Evolutionary conservation across 1,284 basidiomycete species (phyloP).

Genomic region (Taiwanofungus camphoratus): DNA sequence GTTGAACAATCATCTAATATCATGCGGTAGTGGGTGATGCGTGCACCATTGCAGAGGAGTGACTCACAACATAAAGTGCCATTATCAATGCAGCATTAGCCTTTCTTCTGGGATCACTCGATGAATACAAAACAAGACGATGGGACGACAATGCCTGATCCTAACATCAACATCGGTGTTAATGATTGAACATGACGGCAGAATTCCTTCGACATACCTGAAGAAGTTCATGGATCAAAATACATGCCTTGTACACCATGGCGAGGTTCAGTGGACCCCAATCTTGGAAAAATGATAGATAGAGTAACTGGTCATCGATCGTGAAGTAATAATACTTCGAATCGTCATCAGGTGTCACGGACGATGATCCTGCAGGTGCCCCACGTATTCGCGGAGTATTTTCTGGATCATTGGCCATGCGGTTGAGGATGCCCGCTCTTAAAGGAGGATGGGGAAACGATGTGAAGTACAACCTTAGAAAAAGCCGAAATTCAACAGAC

Average conservation of each 20-base stretch:
- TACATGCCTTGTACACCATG: conserved; percentile 92
- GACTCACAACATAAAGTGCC: conserved; percentile 82
- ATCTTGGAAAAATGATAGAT: conserved; percentile 92
- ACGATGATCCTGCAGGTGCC: conserved; percentile 49
- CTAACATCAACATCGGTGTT: conserved; percentile 30
- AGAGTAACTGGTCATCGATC: conserved; percentile 87
- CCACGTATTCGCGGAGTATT: conserved; percentile 56
- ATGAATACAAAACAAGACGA: conserved; percentile 86
- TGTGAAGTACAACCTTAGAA: conserved; percentile 71
- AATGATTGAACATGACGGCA: neutral
- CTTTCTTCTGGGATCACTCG: conserved; percentile 79
- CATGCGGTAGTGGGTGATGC: conserved; percentile 3
- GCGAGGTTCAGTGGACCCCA: conserved; percentile 93
- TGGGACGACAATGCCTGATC: conserved; percentile 63
- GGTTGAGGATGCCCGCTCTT: conserved; percentile 56
- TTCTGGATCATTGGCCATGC: conserved; percentile 40
- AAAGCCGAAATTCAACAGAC: conserved; percentile 7
- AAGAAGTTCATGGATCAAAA: conserved; percentile 84
- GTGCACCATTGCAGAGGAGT: conserved; percentile 1
- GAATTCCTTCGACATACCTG: conserved; percentile 47
- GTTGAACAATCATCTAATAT: conserved; percentile 85
- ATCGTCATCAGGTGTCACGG: conserved; percentile 59
- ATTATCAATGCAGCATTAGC: conserved; percentile 92
- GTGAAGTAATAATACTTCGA: conserved; percentile 81
- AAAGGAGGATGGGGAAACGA: conserved; percentile 73